Evolutionary conservation across 495 filamentous ascomycete species (phyloP).

Genomic region (Penicillium odoratum): DNA sequence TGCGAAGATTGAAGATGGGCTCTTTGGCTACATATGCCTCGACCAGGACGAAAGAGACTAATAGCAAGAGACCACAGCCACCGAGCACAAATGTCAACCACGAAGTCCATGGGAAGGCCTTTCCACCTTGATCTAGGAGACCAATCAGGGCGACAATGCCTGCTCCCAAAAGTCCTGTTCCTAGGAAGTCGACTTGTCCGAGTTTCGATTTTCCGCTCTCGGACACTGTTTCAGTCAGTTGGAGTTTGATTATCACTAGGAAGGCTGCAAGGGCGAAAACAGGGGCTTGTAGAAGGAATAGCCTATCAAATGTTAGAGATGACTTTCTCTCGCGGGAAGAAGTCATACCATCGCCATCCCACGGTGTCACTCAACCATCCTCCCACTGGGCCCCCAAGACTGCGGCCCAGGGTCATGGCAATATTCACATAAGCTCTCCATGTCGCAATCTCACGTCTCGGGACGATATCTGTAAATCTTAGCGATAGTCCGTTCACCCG

Average conservation of each 20-base stretch:
- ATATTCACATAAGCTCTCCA: constrained; percentile 70
- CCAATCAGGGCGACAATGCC: constrained; percentile 51
- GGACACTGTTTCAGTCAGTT: constrained; percentile 32
- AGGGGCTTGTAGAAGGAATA: constrained; percentile 61
- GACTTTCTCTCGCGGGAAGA: background rate
- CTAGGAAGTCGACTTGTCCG: constrained; percentile 60
- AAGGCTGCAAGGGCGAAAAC: constrained; percentile 50
- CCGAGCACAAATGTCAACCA: constrained; percentile 30
- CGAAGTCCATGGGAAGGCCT: constrained; percentile 56
- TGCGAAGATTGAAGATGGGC: constrained; percentile 61
- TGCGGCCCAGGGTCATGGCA: constrained; percentile 62
- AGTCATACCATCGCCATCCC: constrained; percentile 64
- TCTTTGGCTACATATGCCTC: constrained; percentile 55
- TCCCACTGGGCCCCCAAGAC: constrained; percentile 62
- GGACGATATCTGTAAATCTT: constrained; percentile 53
- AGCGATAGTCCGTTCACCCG: background rate
- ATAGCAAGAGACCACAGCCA: constrained; percentile 25
- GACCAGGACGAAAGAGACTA: constrained; percentile 49
- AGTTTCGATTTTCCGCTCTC: constrained; percentile 17
- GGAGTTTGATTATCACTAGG: constrained; percentile 48
- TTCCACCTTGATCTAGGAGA: constrained; percentile 60
- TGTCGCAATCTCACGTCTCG: constrained; percentile 63
- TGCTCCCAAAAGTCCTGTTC: constrained; percentile 49
- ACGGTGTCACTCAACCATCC: constrained; percentile 64
- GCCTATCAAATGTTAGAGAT: constrained; percentile 37